Base-by-base conservation (phyloP, 768 basidiomycete genomes). In the Suillus discolor region DNA sequence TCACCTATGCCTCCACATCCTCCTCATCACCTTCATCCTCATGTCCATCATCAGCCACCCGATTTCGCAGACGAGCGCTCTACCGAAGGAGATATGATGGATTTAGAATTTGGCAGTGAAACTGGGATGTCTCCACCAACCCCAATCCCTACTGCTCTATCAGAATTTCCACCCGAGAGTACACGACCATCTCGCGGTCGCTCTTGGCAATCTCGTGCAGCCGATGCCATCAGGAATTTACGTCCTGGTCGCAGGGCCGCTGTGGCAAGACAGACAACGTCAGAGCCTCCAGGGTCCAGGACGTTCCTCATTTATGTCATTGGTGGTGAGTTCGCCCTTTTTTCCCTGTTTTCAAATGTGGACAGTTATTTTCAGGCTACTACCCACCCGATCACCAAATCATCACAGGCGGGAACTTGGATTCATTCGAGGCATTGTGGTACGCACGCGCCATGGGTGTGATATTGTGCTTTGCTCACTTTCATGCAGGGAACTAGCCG, bases 261-360 rank as follows among this genome's bases (percentile, higher is more conserved):
- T 41, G 63, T 67, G 34, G 65, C 66, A 72, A 73, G 44, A 63
- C 75, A 2, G 67, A 67, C 34, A 68, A 72, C 60, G 70, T 67
- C 42, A 69, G 72, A 71, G 25, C 20, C 66, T 8, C 68, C 70
- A 12, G 79, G 78, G 20, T 87, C 88, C 54, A 79, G 93, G 68
- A 95, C 93, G 20, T 95, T 95, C 78, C 81, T 95, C 76, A 94
- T 96, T 64, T 96, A 94, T 78, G 94, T 96, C 66, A 92, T 94
- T 73, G 92, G 92, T 61, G 91, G 91, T 87, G 67, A 60, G 84
- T 76, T 11, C 11, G 34, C 55, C 47, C 11, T 42, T 57, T 60
- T 47, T 65, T 9, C 38, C 49, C 41, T 55, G 16, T 49, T 49
- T 31, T 61, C 53, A 69, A 57, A 69, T 65, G 39, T 55, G 41